Conservation (phyloP, 78 protist species). For the Bigelowiella natans region DNA sequence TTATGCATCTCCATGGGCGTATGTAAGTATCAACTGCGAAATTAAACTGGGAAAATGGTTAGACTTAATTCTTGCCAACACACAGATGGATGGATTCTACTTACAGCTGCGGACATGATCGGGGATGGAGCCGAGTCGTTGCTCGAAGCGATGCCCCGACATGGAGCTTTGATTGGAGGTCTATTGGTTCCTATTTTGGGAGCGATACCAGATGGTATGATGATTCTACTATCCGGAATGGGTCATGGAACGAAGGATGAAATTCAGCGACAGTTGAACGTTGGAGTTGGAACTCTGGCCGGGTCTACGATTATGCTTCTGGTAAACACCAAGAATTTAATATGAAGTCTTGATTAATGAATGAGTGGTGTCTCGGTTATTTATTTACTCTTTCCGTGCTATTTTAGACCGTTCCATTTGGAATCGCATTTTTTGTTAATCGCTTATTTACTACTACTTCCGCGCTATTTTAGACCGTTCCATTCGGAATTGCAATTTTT, state of each 20-base stretch:
- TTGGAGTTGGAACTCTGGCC: slow-evolving; percentile 30
- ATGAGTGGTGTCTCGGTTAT: no score
- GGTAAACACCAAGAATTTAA: no score
- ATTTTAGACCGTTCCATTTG: neutral
- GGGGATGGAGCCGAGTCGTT: neutral
- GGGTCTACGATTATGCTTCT: slow-evolving; percentile 28
- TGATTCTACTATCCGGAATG: slow-evolving; percentile 8
- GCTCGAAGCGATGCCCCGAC: neutral
- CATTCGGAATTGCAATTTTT: neutral
- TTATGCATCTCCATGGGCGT: neutral
- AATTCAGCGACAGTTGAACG: slow-evolving; percentile 5
- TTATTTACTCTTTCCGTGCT: no score
- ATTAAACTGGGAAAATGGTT: neutral
- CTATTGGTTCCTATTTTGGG: slow-evolving; percentile 21
- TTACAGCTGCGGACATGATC: neutral
- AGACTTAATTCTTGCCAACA: neutral
- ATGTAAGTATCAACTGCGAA: neutral
- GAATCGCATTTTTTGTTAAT: no score
- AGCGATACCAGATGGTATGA: slow-evolving; percentile 21
- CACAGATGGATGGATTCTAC: neutral
- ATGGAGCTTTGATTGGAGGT: neutral
- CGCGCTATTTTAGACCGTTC: neutral
- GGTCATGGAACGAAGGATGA: slow-evolving; percentile 15
- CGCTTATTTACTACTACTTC: neutral
- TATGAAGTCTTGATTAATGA: no score